Evolutionary conservation across 768 basidiomycete species (phyloP), one percentile per base, ranked within the genome.

Genomic region (Coprinellus aureogranulatus): DNA sequence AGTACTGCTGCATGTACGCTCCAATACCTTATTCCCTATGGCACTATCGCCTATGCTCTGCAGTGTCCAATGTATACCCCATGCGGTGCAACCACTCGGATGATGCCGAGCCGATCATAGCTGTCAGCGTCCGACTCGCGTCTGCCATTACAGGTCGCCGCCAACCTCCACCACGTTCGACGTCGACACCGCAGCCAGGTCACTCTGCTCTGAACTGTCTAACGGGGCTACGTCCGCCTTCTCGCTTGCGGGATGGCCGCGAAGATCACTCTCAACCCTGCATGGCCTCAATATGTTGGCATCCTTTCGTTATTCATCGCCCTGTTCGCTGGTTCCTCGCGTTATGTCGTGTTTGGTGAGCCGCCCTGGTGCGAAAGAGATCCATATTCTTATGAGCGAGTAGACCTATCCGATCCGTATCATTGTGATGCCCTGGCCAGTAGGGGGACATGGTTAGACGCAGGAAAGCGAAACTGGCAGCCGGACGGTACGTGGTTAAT

Each of bases 391-490:
- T 27, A 55, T 28, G 14, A 20, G 20, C 25, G 31, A 28, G 40
- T 60, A 94, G 94, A 91, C 70, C 81, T 79, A 68, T 71, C 78
- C 6, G 93, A 94, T 70, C 84, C 88, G 14, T 76, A 81, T 53
- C 88, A 84, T 65, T 95, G 94, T 67, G 74, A 81, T 57, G 80
- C 90, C 4, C 70, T 94, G 26, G 69, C 94, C 47, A 87, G 79
- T 48, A 76, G 76, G 40, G 94, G 94, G 27, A 82, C 80, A 63
- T 96, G 93, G 93, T 69, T 93, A 55, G 93, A 93, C 67, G 68
- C 72, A 25, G 71, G 68, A 40, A 79, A 81, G 67, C 77, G 69
- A 59, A 88, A 87, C 65, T 97, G 94, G 94, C 94, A 97, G 68
- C 94, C 94, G 2, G 83, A 92, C 59, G 92, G 93, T 88, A 59